A percentile compares a stretch with the other conserved stretches of the same genome.
These are phyloP conservation scores for Lichtheimia hyalospora DNA, from an alignment of 371 early-diverging fungal genomes.

Conservation along the genomic window DNA sequence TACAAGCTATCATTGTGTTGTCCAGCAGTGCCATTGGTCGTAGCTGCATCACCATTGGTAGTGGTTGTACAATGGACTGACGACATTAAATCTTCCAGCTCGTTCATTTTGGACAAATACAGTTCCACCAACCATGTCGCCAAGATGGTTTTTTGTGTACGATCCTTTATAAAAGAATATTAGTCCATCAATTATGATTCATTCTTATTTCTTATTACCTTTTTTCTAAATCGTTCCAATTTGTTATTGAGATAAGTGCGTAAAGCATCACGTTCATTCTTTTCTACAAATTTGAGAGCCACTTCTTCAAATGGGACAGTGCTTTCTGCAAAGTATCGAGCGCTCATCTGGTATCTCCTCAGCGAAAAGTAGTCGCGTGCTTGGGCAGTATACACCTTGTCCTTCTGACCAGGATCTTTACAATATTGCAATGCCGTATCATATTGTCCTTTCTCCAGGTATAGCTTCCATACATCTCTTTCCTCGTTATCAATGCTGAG, in stretches of 20 bases:
- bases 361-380: slow-evolving; percentile 84
- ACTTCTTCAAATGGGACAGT: slow-evolving; percentile 86
- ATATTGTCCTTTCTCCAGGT: slow-evolving; percentile 73
- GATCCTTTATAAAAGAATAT: slow-evolving; percentile 55
- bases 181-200: neutral
- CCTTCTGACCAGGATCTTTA: slow-evolving; percentile 74
- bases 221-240: slow-evolving; percentile 58
- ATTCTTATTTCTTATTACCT: slow-evolving; percentile 35
- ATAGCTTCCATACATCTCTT: slow-evolving; percentile 90
- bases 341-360: slow-evolving; percentile 73
- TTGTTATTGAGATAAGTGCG: slow-evolving; percentile 72
- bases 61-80: slow-evolving; percentile 40
- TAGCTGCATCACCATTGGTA: slow-evolving; percentile 5
- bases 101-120: slow-evolving; percentile 74
- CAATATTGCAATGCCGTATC: slow-evolving; percentile 76
- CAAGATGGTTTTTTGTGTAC: slow-evolving; percentile 78
- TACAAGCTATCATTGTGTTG: slow-evolving; percentile 14
- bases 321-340: slow-evolving; percentile 83
- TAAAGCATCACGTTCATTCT: slow-evolving; percentile 74
- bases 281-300: slow-evolving; percentile 72
- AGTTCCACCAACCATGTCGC: slow-evolving; percentile 90
- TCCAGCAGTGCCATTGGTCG: neutral
- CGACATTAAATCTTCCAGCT: slow-evolving; percentile 60
- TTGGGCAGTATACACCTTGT: slow-evolving; percentile 78
- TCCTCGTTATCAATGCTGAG: slow-evolving; percentile 87